These are phyloP conservation scores for Ganoderma boninense DNA, from an alignment of 1,284 basidiomycete species.

Conservation along the genomic window DNA sequence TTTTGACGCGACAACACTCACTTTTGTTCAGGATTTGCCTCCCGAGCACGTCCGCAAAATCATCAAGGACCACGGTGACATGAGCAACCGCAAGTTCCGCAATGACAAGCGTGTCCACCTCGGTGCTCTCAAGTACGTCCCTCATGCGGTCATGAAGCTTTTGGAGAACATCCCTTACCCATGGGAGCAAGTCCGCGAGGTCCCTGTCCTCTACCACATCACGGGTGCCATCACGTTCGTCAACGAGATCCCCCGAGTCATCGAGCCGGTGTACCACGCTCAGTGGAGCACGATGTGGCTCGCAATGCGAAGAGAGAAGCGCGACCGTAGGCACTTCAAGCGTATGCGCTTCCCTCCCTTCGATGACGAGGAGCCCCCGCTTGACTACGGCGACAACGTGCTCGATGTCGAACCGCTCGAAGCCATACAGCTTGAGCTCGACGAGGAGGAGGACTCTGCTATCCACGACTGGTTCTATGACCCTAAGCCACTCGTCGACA, in stretches of 20 bases:
- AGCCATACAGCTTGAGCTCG: constrained; percentile 97
- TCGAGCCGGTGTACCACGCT: constrained; percentile 98
- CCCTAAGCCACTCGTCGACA: constrained; percentile 92
- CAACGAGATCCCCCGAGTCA: constrained; percentile 96
- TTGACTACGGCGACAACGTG: constrained; percentile 99
- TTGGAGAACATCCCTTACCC: constrained; percentile 99
- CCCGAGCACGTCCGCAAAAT: constrained; percentile 98
- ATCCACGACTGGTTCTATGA: constrained; percentile 99
- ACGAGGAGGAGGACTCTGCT: constrained; percentile 93
- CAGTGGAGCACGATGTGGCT: constrained; percentile 99
- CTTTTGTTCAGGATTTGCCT: constrained; percentile 71
- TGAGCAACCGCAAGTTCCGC: constrained; percentile 96
- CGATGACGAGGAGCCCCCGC: constrained; percentile 98
- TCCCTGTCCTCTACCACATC: constrained; percentile 96
- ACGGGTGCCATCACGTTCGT: constrained; percentile 99
- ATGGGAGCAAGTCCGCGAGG: constrained; percentile 99
- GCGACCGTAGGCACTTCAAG: constrained; percentile 99
- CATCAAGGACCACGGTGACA: constrained; percentile 97
- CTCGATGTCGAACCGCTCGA: constrained; percentile 98
- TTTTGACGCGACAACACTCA: constrained; percentile 25
- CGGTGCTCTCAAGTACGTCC: constrained; percentile 98
- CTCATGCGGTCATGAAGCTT: constrained; percentile 99
- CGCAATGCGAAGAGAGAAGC: constrained; percentile 98
- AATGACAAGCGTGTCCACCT: constrained; percentile 99
- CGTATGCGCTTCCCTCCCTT: constrained; percentile 99